Conservation (phyloP, 305 asterid species). For the Solanum aculeatissimum region DNA sequence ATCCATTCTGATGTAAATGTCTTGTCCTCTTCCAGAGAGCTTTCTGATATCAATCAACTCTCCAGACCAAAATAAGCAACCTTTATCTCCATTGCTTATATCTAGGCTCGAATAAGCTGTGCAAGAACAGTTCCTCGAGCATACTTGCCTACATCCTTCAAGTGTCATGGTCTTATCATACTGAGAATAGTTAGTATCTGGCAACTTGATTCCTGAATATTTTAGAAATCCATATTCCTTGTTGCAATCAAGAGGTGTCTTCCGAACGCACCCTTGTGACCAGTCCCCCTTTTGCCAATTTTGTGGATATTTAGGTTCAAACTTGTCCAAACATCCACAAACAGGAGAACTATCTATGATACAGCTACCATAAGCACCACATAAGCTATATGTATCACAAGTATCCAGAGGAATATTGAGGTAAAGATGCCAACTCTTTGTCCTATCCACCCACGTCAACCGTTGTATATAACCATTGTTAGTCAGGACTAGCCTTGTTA, state of each 20-base stretch:
- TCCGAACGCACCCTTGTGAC: not conserved
- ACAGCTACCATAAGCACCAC: conserved; percentile 8
- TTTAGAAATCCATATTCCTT: not conserved
- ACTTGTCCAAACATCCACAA: conserved; percentile 3
- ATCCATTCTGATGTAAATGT: not conserved
- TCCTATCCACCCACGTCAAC: not conserved
- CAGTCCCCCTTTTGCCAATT: not conserved
- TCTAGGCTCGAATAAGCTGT: conserved; percentile 2
- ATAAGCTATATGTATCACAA: conserved; percentile 2
- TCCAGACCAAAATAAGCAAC: conserved; percentile 6
- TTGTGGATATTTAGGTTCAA: not conserved
- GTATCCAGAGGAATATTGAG: not conserved
- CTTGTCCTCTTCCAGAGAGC: not conserved
- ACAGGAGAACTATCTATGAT: not conserved
- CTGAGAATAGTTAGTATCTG: not conserved
- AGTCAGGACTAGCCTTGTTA: not conserved
- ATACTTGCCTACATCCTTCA: not conserved
- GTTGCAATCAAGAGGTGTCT: not conserved
- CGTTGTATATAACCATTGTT: not conserved
- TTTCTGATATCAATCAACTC: conserved; percentile 5
- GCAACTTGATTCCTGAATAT: conserved; percentile 1
- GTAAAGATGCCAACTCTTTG: not conserved
- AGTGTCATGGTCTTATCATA: not conserved
- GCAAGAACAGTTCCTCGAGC: conserved; percentile 6
- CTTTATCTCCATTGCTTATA: not conserved